Evolutionary conservation across 495 filamentous ascomycete genomes (phyloP).

Genomic region (Sordaria brevicollis): DNA sequence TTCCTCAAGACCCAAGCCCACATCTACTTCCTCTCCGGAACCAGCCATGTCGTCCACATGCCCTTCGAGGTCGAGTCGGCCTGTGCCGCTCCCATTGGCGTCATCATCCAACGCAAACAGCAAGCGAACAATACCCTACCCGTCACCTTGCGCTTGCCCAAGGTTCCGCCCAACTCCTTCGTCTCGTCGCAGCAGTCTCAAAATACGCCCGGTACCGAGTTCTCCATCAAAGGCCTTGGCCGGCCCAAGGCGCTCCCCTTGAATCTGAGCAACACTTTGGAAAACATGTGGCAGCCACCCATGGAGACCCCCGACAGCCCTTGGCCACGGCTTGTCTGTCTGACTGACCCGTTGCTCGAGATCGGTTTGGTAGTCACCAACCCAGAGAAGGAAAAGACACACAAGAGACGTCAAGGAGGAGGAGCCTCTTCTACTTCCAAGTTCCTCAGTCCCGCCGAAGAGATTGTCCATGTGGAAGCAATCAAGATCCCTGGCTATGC

Average conservation of each 20-base stretch:
- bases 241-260: constrained; percentile 38
- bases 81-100: constrained; percentile 68
- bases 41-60: constrained; percentile 82
- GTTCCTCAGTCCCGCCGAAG: constrained; percentile 58
- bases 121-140: constrained; percentile 27
- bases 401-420: constrained; percentile 10
- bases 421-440: constrained; percentile 8
- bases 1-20: constrained; percentile 90
- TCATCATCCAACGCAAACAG: constrained; percentile 73
- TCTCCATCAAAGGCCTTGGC: constrained; percentile 41
- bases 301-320: constrained; percentile 41
- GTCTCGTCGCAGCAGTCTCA: constrained; percentile 49
- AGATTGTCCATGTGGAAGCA: constrained; percentile 62
- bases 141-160: constrained; percentile 39
- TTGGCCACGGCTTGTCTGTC: constrained; percentile 69
- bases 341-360: constrained; percentile 81
- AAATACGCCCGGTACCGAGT: constrained; percentile 38
- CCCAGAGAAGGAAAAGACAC: constrained; percentile 17
- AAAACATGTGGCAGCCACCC: constrained; percentile 39
- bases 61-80: constrained; percentile 89
- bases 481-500: constrained; percentile 11
- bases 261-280: constrained; percentile 31
- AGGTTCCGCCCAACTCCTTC: constrained; percentile 72
- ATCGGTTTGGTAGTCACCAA: constrained; percentile 69
- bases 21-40: constrained; percentile 80